phyloP scores from a whole-genome alignment of 805 yeast genomes.

The Metschnikowia reukaufii region DNA sequence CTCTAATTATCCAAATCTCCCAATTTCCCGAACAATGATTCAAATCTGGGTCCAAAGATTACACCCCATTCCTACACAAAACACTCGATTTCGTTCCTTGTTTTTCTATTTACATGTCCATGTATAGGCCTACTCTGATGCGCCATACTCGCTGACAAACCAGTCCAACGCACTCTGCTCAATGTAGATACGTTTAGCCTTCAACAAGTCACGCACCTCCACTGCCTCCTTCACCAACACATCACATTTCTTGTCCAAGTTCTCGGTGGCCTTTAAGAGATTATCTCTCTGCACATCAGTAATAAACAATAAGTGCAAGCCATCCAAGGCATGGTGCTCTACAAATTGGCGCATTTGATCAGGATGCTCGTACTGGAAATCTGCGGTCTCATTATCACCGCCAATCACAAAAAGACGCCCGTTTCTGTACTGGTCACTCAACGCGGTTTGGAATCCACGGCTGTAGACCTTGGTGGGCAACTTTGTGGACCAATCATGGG shows the following conservation, averaged over 20 bases:
- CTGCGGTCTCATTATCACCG: slow-evolving; percentile 30
- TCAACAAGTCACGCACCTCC: slow-evolving; percentile 79
- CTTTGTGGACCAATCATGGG: slow-evolving; percentile 81
- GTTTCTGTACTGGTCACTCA: slow-evolving; percentile 73
- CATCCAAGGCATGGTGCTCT: slow-evolving; percentile 47
- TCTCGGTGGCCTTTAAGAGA: slow-evolving; percentile 57
- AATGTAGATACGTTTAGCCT: slow-evolving; percentile 72
- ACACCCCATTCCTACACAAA: too few species aligned
- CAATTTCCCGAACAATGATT: too few species aligned
- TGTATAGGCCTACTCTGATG: not conserved
- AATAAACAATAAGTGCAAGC: slow-evolving; percentile 64
- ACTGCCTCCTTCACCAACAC: slow-evolving; percentile 74
- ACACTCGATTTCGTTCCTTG: not conserved
- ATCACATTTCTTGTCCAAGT: slow-evolving; percentile 53
- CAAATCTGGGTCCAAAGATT: too few species aligned
- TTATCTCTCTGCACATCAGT: slow-evolving; percentile 61
- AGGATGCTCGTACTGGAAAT: slow-evolving; percentile 41
- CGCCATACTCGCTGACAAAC: slow-evolving; percentile 38
- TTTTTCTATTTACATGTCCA: not conserved
- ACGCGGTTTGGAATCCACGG: slow-evolving; percentile 75
- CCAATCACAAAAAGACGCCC: slow-evolving; percentile 77
- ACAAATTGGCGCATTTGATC: slow-evolving; percentile 52
- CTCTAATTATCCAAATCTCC: too few species aligned
- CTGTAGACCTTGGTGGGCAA: slow-evolving; percentile 73
- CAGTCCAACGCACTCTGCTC: slow-evolving; percentile 73